Percentiles rank a stretch among this genome's conserved stretches.
Evolutionary conservation across 371 early-diverging fungal genomes (phyloP).

Genomic region (Rhizopus microsporus): DNA sequence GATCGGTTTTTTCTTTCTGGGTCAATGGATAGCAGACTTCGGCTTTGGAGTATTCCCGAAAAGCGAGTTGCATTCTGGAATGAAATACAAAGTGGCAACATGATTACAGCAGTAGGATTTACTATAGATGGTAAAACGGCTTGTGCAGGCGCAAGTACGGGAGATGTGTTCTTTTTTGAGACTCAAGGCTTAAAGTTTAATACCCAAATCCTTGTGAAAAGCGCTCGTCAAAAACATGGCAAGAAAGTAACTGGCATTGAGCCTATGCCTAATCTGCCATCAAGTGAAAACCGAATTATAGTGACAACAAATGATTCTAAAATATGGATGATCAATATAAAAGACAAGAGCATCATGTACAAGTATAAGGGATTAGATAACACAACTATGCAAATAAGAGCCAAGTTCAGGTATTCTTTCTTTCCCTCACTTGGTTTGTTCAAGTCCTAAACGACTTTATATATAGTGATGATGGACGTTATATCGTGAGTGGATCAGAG

Average conservation of each 20-base stretch:
- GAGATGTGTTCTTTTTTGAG: conserved; percentile 80
- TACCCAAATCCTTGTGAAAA: conserved; percentile 75
- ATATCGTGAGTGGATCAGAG: conserved; percentile 83
- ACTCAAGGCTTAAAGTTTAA: conserved; percentile 76
- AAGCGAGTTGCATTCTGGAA: conserved; percentile 79
- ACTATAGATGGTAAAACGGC: conserved; percentile 68
- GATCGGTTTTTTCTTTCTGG: conserved; percentile 82
- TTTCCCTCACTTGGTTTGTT: not conserved
- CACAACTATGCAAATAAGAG: conserved; percentile 65
- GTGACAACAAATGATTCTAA: conserved; percentile 84
- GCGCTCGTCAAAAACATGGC: conserved; percentile 54
- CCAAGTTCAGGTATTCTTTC: conserved; percentile 63
- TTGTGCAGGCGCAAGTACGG: conserved; percentile 79
- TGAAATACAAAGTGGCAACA: conserved; percentile 60
- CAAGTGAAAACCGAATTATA: conserved; percentile 58
- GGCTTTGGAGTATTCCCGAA: conserved; percentile 83
- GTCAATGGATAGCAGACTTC: conserved; percentile 77
- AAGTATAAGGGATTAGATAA: conserved; percentile 82
- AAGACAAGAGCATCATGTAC: conserved; percentile 70
- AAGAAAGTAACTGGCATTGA: conserved; percentile 79
- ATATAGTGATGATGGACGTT: conserved; percentile 69
- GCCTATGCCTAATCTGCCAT: conserved; percentile 49
- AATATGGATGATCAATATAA: conserved; percentile 73
- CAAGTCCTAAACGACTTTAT: not conserved
- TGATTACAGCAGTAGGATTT: conserved; percentile 82